Evolutionary conservation across 495 filamentous ascomycete species (phyloP).

Genomic region (Penicillium coprophilum): DNA sequence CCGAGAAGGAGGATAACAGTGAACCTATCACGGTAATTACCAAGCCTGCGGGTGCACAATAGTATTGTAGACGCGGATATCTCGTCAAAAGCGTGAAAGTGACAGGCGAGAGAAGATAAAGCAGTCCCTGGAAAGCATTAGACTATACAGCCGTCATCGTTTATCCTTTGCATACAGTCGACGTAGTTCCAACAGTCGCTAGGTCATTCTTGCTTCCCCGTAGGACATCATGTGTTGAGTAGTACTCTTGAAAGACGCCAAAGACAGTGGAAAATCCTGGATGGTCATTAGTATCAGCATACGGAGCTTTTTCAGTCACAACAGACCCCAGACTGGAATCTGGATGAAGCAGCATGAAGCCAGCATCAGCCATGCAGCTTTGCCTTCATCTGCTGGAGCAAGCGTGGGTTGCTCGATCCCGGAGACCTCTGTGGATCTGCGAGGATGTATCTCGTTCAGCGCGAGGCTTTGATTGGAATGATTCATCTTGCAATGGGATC

Average conservation of each 20-base stretch:
- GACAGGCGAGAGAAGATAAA: conserved; percentile 57
- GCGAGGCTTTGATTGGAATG: conserved; percentile 7
- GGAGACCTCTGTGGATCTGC: conserved; percentile 4
- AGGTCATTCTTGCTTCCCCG: conserved; percentile 38
- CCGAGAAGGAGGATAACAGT: conserved; percentile 51
- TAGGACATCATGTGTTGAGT: conserved; percentile 37
- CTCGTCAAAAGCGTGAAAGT: conserved; percentile 50
- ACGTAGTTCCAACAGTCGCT: conserved; percentile 54
- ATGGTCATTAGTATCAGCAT: conserved; percentile 3
- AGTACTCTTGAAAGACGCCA: conserved; percentile 52
- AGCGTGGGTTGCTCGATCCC: conserved; percentile 43
- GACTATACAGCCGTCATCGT: neutral
- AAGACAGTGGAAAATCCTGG: conserved; percentile 52
- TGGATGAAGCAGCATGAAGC: conserved; percentile 62
- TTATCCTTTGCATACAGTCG: conserved; percentile 28
- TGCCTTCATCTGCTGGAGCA: conserved; percentile 59
- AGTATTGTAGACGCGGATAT: conserved; percentile 44
- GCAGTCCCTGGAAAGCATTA: conserved; percentile 42
- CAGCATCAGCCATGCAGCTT: conserved; percentile 64
- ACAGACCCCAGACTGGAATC: conserved; percentile 61
- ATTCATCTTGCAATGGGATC: conserved; percentile 8
- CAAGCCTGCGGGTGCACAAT: conserved; percentile 44
- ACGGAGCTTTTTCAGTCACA: neutral
- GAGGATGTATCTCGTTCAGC: conserved; percentile 8
- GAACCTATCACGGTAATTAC: conserved; percentile 39